Evolutionary conservation across 177 flowering plant genomes (phyloP), one percentile per base, ranked within the genome.

Genomic region (Tripterygium wilfordii): DNA sequence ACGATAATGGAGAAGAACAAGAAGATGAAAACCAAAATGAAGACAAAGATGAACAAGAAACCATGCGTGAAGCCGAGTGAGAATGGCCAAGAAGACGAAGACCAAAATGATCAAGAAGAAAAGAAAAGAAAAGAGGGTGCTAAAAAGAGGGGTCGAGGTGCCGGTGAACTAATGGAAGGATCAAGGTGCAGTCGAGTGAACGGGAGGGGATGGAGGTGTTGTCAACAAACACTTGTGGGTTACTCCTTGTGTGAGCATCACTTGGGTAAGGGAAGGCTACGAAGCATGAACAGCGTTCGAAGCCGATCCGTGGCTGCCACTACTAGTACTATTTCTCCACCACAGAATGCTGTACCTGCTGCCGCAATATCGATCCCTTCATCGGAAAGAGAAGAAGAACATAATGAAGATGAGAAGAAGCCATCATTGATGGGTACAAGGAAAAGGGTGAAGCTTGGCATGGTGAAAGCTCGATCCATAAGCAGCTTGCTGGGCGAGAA

Each of bases 211-310:
- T 89, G 97, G 95, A 71, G 97, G 45, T 89, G 97, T 46, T 77
- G 83, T 36, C 95, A 86, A 33, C 86, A 69, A 25, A 82, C 95
- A 18, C 80, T 83, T 4, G 89, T 82, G 3, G 97, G 97, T 1
- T 89, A 86, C 55, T 78, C 95, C 3, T 76, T 86, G 5, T 89
- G 97, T 52, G 92, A 89, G 65, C 95, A 89, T 59, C 97, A 89
- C 54, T 60, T 83, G 48, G 88, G 97, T 0, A 86, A 86, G 41
- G 87, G 86, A 20, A 67, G 90, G 57, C 71, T 85, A 0, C 52
- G 85, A 48, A 83, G 78, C 75, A 76, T 76, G 70, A 61, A 62
- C 27, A 74, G 63, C 27, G 82, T 70, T 17, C 58, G 75, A 3
- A 41, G 57, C 36, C 66, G 65, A 2, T 23, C 55, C n/a, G 8